Percentiles rank a stretch among this genome's conserved stretches.
Evolutionary conservation across 352 stramenopile species (phyloP).

Genomic region (Globisporangium nunn): DNA sequence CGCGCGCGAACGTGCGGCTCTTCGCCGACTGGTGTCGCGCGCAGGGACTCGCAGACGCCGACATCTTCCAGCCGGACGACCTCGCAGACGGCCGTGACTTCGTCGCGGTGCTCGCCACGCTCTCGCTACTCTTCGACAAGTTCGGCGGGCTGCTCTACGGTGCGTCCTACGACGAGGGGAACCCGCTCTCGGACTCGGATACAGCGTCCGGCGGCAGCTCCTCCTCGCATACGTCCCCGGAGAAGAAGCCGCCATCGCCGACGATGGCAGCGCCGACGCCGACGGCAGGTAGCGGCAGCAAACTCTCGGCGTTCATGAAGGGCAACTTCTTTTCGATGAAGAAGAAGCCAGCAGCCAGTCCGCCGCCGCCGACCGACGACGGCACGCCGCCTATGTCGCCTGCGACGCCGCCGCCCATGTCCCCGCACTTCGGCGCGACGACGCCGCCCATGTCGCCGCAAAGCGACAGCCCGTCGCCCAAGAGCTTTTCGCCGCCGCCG

Average conservation of each 20-base stretch:
- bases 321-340: conserved; percentile 66
- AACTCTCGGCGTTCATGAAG: conserved; percentile 79
- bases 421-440: conserved; percentile 26
- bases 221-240: conserved; percentile 24
- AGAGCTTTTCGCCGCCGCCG: conserved; percentile 12
- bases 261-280: conserved; percentile 35
- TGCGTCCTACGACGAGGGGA: conserved; percentile 27
- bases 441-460: conserved; percentile 17
- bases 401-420: conserved; percentile 45
- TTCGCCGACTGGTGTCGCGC: conserved; percentile 78
- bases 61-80: conserved; percentile 79
- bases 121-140: conserved; percentile 82
- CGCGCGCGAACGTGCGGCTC: conserved; percentile 76
- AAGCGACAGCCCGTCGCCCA: conserved; percentile 2
- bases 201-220: conserved; percentile 56
- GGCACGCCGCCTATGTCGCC: conserved; percentile 48
- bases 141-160: conserved; percentile 40
- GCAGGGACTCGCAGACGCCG: conserved; percentile 56
- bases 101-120: conserved; percentile 53
- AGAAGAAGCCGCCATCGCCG: conserved; percentile 31
- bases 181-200: conserved; percentile 67
- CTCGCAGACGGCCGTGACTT: conserved; percentile 65
- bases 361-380: conserved; percentile 26
- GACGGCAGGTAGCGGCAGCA: conserved; percentile 44
- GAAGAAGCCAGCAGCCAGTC: conserved; percentile 33